Base-by-base conservation (phyloP, 2,329 filamentous ascomycete species). In the Penicillium digitatum region DNA sequence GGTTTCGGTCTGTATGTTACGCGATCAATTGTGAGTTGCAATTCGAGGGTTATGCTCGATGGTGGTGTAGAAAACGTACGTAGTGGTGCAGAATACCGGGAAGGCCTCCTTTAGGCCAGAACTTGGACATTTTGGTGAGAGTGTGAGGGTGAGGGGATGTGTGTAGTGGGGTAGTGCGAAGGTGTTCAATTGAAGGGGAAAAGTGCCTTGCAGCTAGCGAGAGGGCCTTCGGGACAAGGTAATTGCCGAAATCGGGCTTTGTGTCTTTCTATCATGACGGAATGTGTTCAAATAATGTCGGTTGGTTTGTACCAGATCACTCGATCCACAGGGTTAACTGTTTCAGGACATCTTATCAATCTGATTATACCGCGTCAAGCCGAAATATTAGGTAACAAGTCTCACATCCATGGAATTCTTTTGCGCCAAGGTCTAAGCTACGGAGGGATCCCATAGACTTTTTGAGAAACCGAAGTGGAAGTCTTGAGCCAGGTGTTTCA, bases 71-170 rank as follows among this genome's bases (percentile, higher is more conserved):
- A 10, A 10, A 31, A 63, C 70, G 20, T 63, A 73, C 72, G 57
- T 71, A 74, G 51, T 72, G 69, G 48, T 74, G 71, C 2, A 74
- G 54, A 37, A 72, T 67, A 5, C 72, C 72, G 2, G 68, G 68
- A 5, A 71, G 59, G n/a, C 69, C 69, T 3, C 69, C 69, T 27
- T 70, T 68, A 7, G 69, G 69, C 69, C 69, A 72, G 60, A 72
- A 72, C 40, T 71, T 71, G 18, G 69, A 72, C 69, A 71, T 71
- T 3, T 50, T 59, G 57, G 16, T 8, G 12, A 12, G 4, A 9
- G 12, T 24, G 22, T 16, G 16, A 20, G n/a, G 22, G 22, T 29
- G 18, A 8, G 20, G 20, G 16, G 9, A 8, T 14, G 43, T 35
- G 44, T 40, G 7, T 24, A 27, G 37, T 20, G n/a, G 18, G 24